Conservation (phyloP, 2,329 filamentous ascomycete genomes). For the Colletotrichum caudatum region DNA sequence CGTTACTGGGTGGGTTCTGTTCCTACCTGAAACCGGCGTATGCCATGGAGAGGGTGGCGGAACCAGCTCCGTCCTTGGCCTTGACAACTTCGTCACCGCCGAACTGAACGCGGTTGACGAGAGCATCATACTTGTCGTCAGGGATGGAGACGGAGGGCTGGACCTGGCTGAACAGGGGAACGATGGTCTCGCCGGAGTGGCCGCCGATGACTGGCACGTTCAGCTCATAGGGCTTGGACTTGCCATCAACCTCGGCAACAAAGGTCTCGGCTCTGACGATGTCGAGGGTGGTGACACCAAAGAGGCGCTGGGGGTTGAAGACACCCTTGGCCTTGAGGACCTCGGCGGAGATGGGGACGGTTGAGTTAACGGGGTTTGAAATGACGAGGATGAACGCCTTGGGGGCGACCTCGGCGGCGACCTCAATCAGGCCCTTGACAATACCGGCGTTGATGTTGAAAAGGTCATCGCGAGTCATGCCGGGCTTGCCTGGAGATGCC, state of each 20-base stretch:
- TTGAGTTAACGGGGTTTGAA: slow-evolving; percentile 99
- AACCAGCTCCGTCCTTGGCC: slow-evolving; percentile 92
- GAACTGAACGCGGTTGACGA: slow-evolving; percentile 96
- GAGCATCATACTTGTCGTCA: slow-evolving; percentile 87
- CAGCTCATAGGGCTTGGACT: slow-evolving; percentile 84
- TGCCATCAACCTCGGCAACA: slow-evolving; percentile 85
- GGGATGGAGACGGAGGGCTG: slow-evolving; percentile 84
- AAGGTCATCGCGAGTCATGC: slow-evolving; percentile 99
- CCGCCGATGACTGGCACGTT: slow-evolving; percentile 94
- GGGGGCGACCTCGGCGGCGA: slow-evolving; percentile 86
- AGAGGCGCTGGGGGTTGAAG: slow-evolving; percentile 95
- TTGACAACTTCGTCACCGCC: slow-evolving; percentile 97
- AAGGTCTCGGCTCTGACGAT: slow-evolving; percentile 99
- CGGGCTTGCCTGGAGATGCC: slow-evolving; percentile 83
- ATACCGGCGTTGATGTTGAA: slow-evolving; percentile 99
- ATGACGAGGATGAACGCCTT: slow-evolving; percentile 97
- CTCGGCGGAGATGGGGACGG: slow-evolving; percentile 96
- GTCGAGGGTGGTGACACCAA: slow-evolving; percentile 98
- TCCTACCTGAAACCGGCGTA: slow-evolving; percentile 91
- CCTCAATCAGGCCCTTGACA: slow-evolving; percentile 92
- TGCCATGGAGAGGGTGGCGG: slow-evolving; percentile 93
- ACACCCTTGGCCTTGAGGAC: slow-evolving; percentile 93
- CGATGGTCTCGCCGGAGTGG: slow-evolving; percentile 98
- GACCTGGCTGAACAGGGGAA: slow-evolving; percentile 95
- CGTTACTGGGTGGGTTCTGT: slow-evolving; percentile 1